Conservation (phyloP, 2,329 filamentous ascomycete genomes). For the Leptographium galeiforme region DNA sequence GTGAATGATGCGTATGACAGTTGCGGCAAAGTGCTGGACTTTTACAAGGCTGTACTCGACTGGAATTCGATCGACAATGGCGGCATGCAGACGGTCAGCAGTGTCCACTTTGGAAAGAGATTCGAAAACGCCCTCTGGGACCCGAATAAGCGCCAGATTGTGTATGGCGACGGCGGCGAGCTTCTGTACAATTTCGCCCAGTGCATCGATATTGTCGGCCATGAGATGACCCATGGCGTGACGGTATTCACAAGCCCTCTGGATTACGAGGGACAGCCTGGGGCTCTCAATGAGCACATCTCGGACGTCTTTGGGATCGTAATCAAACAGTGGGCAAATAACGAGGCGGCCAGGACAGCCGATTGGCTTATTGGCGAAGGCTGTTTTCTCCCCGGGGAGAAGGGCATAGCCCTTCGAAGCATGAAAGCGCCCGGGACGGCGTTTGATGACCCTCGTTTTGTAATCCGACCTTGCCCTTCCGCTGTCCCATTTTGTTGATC, state of each 20-base stretch:
- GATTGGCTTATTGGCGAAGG: constrained; percentile 43
- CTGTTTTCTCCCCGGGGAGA: constrained; percentile 35
- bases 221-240: constrained; percentile 43
- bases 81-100: constrained; percentile 33
- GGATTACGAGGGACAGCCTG: constrained; percentile 35
- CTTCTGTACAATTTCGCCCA: constrained; percentile 38
- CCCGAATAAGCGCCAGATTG: constrained; percentile 33
- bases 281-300: constrained; percentile 43
- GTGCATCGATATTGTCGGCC: constrained; percentile 41
- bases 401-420: constrained; percentile 36
- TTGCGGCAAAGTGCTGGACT: constrained; percentile 32
- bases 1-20: constrained; percentile 38
- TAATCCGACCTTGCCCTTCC: constrained; percentile 15
- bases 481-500: not conserved
- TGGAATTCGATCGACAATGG: constrained; percentile 40
- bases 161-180: constrained; percentile 41
- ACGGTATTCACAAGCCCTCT: constrained; percentile 36
- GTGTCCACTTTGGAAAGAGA: constrained; percentile 35
- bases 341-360: constrained; percentile 29
- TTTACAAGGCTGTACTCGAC: constrained; percentile 34
- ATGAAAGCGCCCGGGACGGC: constrained; percentile 42
- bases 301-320: constrained; percentile 45
- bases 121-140: constrained; percentile 45
- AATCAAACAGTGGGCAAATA: constrained; percentile 37
- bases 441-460: constrained; percentile 36